Base-by-base conservation (phyloP, 1,284 basidiomycete species). In the Sutorius eximius region DNA sequence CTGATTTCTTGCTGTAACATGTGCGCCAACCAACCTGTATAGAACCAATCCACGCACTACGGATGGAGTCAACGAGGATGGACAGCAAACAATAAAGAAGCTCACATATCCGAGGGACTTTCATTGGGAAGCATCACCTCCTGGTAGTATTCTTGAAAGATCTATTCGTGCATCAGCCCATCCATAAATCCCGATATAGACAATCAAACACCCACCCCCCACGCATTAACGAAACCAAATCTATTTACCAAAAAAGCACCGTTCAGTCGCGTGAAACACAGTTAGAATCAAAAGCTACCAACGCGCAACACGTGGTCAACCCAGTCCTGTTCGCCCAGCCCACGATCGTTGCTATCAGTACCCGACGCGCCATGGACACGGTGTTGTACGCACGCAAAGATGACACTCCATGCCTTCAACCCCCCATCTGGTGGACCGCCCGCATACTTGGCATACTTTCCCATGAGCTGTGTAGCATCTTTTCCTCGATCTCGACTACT, bases 371-470 rank as follows among this genome's bases (percentile, higher is more conserved):
- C 13, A 22, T 9, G 8, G 38, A 22, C 5, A 37, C 7, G 1
- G 10, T 2, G 43, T 8, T 3, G 3, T 7, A 59, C 77, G 53
- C 55, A 81, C 80, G 57, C 79, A 58, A 75, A 48, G 15, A 81
- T 73, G 30, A 82, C 74, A 6, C 77, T 64, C 82, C 82, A 83
- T 1, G 82, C 82, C 57, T 74, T 73, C 40, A 76, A 60, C 2
- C 82, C 82, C 29, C 81, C 82, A 61, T 83, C 82, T 7, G 79
- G 79, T 18, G 70, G 44, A 7, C 56, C 70, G 40, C 56, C 59
- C 2, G 50, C 62, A 53, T 59, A 63, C 53, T 67, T 70, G 52
- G 51, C 53, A 49, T 62, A 64, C 33, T 55, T 63, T 2, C 29
- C 51, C 0, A 51, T 33, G 9, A 53, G 38, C 7, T 38, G 7